Conservation (phyloP, 805 yeast genomes). For the Kuraishia borneana region DNA sequence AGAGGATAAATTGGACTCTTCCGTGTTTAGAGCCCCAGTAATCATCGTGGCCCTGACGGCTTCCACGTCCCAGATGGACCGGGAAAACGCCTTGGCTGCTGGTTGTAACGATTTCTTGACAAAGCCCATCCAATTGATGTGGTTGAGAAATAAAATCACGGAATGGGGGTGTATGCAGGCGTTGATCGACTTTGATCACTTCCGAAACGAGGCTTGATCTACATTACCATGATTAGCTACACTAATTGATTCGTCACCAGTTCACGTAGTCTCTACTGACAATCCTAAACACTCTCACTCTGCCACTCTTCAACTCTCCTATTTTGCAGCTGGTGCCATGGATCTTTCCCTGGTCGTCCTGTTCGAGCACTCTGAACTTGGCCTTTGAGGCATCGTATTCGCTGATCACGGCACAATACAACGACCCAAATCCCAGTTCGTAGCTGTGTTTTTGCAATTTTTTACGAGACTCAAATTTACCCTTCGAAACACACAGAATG, state of each 20-base stretch:
- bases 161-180: conserved; percentile 99
- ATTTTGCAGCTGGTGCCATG: conserved; percentile 54
- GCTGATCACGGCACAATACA: conserved; percentile 48
- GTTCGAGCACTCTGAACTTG: conserved; percentile 59
- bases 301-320: conserved; percentile 68
- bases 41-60: conserved; percentile 97
- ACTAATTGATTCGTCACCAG: conserved; percentile 33
- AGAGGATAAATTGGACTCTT: conserved; percentile 47
- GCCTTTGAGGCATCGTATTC: conserved; percentile 68
- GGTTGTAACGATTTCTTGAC: conserved; percentile 97
- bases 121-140: conserved; percentile 87
- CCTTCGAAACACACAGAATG: conserved; percentile 63
- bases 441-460: conserved; percentile 40
- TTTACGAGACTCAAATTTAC: conserved; percentile 58
- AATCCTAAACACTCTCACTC: conserved; percentile 66
- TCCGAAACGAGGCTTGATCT: conserved; percentile 36
- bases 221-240: background rate
- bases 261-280: conserved; percentile 64
- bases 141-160: conserved; percentile 88
- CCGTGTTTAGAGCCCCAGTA: conserved; percentile 82
- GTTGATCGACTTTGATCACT: conserved; percentile 86
- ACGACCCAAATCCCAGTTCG: conserved; percentile 44
- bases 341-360: conserved; percentile 36
- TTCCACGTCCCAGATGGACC: conserved; percentile 72
- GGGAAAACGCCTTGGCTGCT: conserved; percentile 85